A percentile compares a stretch with the other conserved stretches of the same genome.
Evolutionary conservation across 805 yeast genomes (phyloP).

Genomic region (Cyberlindnera mycetangii): DNA sequence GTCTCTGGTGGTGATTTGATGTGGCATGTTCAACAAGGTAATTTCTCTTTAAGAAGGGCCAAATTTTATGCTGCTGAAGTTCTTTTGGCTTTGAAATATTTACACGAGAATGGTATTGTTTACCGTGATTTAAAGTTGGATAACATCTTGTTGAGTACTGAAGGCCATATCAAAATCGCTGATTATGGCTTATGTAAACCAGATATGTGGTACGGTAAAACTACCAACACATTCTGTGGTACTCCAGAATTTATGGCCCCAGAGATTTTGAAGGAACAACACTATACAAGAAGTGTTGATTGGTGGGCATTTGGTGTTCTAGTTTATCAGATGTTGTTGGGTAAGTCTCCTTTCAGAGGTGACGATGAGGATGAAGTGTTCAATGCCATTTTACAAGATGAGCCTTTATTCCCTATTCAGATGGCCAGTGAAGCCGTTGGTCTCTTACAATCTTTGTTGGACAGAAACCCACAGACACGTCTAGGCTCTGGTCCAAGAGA

Average conservation of each 20-base stretch:
- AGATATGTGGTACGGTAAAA: slow-evolving; percentile 78
- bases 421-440: slow-evolving; percentile 98
- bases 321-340: slow-evolving; percentile 91
- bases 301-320: slow-evolving; percentile 99
- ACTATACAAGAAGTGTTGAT: slow-evolving; percentile 91
- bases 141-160: slow-evolving; percentile 81
- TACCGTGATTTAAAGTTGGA: slow-evolving; percentile 96
- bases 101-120: slow-evolving; percentile 94
- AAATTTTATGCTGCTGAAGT: slow-evolving; percentile 98
- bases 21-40: slow-evolving; percentile 97
- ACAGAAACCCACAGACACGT: slow-evolving; percentile 83
- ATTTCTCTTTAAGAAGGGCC: slow-evolving; percentile 87
- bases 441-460: slow-evolving; percentile 82
- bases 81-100: slow-evolving; percentile 80
- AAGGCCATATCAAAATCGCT: slow-evolving; percentile 94
- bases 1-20: slow-evolving; percentile 97
- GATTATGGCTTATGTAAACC: slow-evolving; percentile 98
- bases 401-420: slow-evolving; percentile 93
- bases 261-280: slow-evolving; percentile 89
- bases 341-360: slow-evolving; percentile 96
- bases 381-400: slow-evolving; percentile 94
- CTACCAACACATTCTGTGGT: slow-evolving; percentile 95
- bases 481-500: slow-evolving; percentile 86
- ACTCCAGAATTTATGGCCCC: slow-evolving; percentile 99
- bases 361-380: slow-evolving; percentile 96